Conservation (phyloP, 176 grass and related monocot genomes). For the Carex myosuroides region DNA sequence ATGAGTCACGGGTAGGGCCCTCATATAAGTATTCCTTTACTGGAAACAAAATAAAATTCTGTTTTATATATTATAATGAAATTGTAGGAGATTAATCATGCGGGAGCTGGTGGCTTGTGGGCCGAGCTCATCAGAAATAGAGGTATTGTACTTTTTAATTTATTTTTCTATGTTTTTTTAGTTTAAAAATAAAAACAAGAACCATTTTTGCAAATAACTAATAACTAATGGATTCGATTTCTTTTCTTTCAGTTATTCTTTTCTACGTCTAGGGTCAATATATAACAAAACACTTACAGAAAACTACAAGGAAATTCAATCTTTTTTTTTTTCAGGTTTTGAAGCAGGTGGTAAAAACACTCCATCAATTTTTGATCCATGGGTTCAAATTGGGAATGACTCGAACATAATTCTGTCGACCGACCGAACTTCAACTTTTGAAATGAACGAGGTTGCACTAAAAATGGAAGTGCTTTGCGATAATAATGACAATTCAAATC, state of each 20-base stretch:
- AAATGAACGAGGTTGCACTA: slow-evolving; percentile 64
- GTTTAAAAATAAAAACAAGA: neutral
- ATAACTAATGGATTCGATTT: too few species aligned
- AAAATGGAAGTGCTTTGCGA: slow-evolving; percentile 77
- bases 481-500: slow-evolving; percentile 38
- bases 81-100: slow-evolving; percentile 92
- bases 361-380: slow-evolving; percentile 88
- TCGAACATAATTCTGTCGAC: slow-evolving; percentile 60
- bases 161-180: neutral
- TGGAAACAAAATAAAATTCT: neutral
- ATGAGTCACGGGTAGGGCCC: neutral
- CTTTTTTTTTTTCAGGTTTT: slow-evolving; percentile 50
- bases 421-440: slow-evolving; percentile 64
- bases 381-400: slow-evolving; percentile 84
- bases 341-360: slow-evolving; percentile 88
- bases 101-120: slow-evolving; percentile 89
- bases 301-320: neutral
- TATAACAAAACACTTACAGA: too few species aligned
- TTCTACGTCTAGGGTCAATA: too few species aligned
- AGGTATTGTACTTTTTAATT: slow-evolving; percentile 35
- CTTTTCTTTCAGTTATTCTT: too few species aligned
- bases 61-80: slow-evolving; percentile 5
- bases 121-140: slow-evolving; percentile 95
- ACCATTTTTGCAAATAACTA: too few species aligned
- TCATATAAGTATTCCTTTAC: neutral